Evolutionary conservation across 2,329 filamentous ascomycete species (phyloP).

Genomic region (Clonostachys chloroleuca): DNA sequence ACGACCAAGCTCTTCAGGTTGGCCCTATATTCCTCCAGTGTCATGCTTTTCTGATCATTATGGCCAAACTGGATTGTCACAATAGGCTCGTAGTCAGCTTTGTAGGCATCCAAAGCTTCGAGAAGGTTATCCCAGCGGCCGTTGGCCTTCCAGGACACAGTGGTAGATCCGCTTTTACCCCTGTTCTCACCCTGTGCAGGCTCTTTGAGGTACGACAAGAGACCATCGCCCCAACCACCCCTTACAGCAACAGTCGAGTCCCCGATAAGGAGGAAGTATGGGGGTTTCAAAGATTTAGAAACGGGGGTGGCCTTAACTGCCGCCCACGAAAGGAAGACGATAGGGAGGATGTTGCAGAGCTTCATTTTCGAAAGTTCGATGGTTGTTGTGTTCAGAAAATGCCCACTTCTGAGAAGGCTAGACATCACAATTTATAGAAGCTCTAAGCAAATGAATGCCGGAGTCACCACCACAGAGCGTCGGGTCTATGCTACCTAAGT

Average conservation of each 20-base stretch:
- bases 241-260: conserved; percentile 42
- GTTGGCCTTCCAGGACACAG: conserved; percentile 43
- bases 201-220: conserved; percentile 41
- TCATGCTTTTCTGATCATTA: conserved; percentile 52
- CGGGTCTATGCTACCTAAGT: too few species aligned
- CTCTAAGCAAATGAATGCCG: too few species aligned
- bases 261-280: conserved; percentile 42
- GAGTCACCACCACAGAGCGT: too few species aligned
- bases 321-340: too few species aligned
- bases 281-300: too few species aligned
- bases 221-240: conserved; percentile 55
- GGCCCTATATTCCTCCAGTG: conserved; percentile 37
- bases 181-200: conserved; percentile 50
- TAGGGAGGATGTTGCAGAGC: too few species aligned
- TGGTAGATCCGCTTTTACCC: conserved; percentile 52
- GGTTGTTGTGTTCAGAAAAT: too few species aligned
- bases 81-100: conserved; percentile 19
- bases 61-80: conserved; percentile 48
- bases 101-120: conserved; percentile 29
- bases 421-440: too few species aligned
- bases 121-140: conserved; percentile 49
- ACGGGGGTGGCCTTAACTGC: too few species aligned
- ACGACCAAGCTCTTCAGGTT: conserved; percentile 43
- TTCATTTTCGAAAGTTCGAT: too few species aligned
- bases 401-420: too few species aligned